Conservation (phyloP, 1,139 yeast species). For the Hyphopichia burtonii region DNA sequence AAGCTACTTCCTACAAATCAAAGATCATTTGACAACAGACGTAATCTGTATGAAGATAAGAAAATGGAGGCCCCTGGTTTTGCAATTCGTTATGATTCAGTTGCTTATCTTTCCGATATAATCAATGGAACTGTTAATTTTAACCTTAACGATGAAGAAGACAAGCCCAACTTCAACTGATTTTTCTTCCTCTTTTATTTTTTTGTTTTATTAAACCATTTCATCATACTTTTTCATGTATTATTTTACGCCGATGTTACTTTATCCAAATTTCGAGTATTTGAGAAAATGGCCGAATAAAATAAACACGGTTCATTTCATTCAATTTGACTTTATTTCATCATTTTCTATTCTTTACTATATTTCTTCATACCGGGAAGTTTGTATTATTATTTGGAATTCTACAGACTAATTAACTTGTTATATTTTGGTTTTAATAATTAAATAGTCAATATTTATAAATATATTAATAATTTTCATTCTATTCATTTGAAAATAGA, state of each 20-base stretch:
- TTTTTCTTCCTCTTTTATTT: neutral
- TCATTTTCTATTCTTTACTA: neutral
- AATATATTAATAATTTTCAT: neutral
- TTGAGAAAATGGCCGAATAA: no score
- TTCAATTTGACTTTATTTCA: no score
- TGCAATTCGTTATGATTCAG: conserved; percentile 25
- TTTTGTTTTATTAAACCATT: neutral
- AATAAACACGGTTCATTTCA: no score
- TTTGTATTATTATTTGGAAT: neutral
- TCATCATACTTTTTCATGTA: neutral
- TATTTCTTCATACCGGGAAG: neutral
- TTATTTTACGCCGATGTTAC: neutral
- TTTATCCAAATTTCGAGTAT: no score
- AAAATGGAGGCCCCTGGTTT: neutral
- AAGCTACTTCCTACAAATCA: neutral
- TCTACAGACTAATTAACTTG: neutral
- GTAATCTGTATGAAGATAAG: neutral
- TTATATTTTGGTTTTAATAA: neutral
- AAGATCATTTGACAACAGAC: neutral
- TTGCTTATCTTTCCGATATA: conserved; percentile 34
- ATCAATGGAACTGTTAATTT: conserved; percentile 28
- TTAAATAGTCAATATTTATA: neutral
- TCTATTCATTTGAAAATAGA: neutral
- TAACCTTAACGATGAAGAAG: conserved; percentile 6
- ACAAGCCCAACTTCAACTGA: neutral